phyloP scores from a whole-genome alignment of 2,329 filamentous ascomycete genomes.

The Keithomyces neogunnii region DNA sequence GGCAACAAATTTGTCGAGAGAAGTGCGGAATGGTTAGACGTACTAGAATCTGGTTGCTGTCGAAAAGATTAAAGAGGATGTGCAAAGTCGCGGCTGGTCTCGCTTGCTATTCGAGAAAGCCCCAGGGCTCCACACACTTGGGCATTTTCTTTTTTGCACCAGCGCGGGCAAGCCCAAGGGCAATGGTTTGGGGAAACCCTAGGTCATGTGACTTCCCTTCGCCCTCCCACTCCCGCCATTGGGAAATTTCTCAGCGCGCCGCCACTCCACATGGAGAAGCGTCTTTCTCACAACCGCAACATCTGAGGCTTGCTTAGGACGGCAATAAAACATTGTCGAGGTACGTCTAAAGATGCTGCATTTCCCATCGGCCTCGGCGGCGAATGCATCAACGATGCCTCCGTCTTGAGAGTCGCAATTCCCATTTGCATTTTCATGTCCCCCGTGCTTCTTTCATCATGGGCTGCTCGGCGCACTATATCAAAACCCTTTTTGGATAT shows the following conservation, averaged over 20 bases:
- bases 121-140: conserved; percentile 8
- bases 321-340: conserved; percentile 54
- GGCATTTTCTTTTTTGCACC: conserved; percentile 1
- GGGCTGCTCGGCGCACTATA: background rate
- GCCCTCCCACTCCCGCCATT: conserved; percentile 6
- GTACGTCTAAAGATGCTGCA: conserved; percentile 49
- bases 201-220: conserved; percentile 16
- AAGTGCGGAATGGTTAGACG: conserved; percentile 12
- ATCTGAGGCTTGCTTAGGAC: conserved; percentile 56
- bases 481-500: background rate
- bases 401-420: conserved; percentile 21
- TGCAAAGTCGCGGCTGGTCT: conserved; percentile 6
- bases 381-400: conserved; percentile 20
- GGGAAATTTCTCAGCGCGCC: conserved; percentile 20
- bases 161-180: conserved; percentile 10
- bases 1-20: conserved; percentile 9
- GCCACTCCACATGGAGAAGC: conserved; percentile 18
- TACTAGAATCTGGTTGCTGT: conserved; percentile 15
- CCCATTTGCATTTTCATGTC: background rate
- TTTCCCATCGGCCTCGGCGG: conserved; percentile 15
- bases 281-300: conserved; percentile 28
- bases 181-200: conserved; percentile 15
- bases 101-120: conserved; percentile 7
- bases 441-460: conserved; percentile 12
- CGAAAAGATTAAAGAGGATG: conserved; percentile 11